Evolutionary conservation across 805 yeast species (phyloP), one percentile per base, ranked within the genome.

Genomic region (Pichia phayaonensis): DNA sequence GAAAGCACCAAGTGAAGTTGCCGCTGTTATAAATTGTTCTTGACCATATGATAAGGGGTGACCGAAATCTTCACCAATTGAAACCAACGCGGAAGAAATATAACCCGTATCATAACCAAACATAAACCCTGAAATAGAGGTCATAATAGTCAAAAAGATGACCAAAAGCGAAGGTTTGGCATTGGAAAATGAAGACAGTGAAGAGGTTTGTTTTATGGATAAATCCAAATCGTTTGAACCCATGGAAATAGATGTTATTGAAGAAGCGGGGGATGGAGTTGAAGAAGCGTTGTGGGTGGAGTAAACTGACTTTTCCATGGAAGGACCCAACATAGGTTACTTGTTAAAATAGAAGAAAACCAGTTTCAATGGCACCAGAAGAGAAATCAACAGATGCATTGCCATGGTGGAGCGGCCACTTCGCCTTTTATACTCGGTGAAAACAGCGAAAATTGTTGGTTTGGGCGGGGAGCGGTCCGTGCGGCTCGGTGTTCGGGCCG

Each of bases 41-140:
- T 90, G 83, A 44, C 96, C 95, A 51, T 80, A 77, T 0, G 90
- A 72, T 48, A 90, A 73, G 0, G 65, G 60, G 50, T 75, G 74
- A 56, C 80, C 79, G 54, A 92, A 76, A 63, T 87, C 96, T 6
- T 81, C 78, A 13, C 90, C 90, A 45, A 92, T 81, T 38, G 90
- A 81, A 21, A 90, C 96, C 60, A 92, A 74, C 0, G 97, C 97
- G 20, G 95, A 83, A 4, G 98, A 92, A 41, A 92, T 90, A 68
- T 92, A 92, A 58, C 98, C 98, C 0, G 98, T 92, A 67, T 92
- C 99, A 63, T 92, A 92, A 58, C 99, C 99, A 69, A 92, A 92
- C 89, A 92, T 81, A 69, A 90, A 89, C 1, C 98, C 98, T 0
- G 97, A 90, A 55, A 92, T 84, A 8, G 97, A 90, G 0, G 97